phyloP scores from a whole-genome alignment of 108 stramenopile species.

The Chaetoceros tenuissimus region DNA sequence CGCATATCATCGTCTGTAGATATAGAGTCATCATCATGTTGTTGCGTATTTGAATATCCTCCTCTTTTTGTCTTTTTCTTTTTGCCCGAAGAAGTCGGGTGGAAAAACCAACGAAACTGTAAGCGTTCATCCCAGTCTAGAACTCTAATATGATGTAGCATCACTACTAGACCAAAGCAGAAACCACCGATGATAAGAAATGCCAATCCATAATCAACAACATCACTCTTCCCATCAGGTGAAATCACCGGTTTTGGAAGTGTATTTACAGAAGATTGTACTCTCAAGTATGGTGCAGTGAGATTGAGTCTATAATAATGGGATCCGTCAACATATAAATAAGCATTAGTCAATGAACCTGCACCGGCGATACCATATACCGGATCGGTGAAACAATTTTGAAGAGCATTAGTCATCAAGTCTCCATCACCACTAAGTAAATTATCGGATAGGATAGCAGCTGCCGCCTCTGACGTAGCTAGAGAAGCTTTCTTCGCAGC shows the following conservation, averaged over 20 bases:
- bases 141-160: constrained; percentile 1
- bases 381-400: constrained; percentile 58
- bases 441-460: constrained; percentile 33
- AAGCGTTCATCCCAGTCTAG: background rate
- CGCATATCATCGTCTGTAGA: background rate
- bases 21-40: background rate
- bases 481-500: constrained; percentile 72
- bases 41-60: background rate
- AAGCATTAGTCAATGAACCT: constrained; percentile 25
- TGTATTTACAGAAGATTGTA: constrained; percentile 1
- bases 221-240: background rate
- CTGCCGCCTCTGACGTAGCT: constrained; percentile 43
- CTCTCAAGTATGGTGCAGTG: constrained; percentile 50
- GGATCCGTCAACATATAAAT: constrained; percentile 65
- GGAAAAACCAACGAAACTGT: background rate
- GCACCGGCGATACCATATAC: constrained; percentile 42
- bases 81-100: background rate
- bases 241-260: background rate
- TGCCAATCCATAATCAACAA: background rate
- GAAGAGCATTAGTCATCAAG: constrained; percentile 43
- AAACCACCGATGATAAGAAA: background rate
- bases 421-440: constrained; percentile 67
- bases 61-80: background rate
- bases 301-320: constrained; percentile 61
- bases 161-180: background rate